Percentiles rank a stretch among this genome's conserved stretches.
These are phyloP conservation scores for Bipolaris bicolor DNA, from an alignment of 2,329 filamentous ascomycete genomes.

Conservation along the genomic window DNA sequence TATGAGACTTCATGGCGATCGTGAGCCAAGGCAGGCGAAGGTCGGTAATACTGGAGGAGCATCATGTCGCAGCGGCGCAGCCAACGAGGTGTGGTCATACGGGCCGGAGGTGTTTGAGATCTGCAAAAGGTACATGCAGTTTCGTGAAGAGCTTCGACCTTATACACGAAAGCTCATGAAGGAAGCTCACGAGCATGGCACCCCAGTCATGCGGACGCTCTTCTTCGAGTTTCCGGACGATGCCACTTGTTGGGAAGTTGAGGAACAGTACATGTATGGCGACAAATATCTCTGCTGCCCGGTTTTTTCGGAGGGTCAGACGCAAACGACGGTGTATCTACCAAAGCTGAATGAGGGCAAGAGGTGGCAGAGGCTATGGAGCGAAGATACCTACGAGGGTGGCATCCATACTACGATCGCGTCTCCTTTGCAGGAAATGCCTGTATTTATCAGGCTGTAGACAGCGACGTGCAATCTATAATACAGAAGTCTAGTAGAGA, in stretches of 20 bases:
- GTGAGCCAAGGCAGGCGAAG: constrained; percentile 63
- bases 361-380: constrained; percentile 54
- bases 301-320: constrained; percentile 58
- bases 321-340: constrained; percentile 59
- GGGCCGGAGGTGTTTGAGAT: constrained; percentile 66
- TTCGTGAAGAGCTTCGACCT: constrained; percentile 64
- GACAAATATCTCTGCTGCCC: constrained; percentile 64
- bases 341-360: constrained; percentile 47
- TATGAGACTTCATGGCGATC: constrained; percentile 70
- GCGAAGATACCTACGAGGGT: constrained; percentile 45
- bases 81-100: constrained; percentile 72
- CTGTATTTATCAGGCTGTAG: neutral
- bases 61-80: constrained; percentile 55
- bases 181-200: constrained; percentile 64
- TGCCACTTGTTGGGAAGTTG: constrained; percentile 60
- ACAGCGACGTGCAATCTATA: neutral
- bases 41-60: constrained; percentile 42
- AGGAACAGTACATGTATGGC: constrained; percentile 70
- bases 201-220: constrained; percentile 66
- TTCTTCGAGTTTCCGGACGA: constrained; percentile 70
- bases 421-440: neutral
- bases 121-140: constrained; percentile 63
- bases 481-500: neutral
- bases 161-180: constrained; percentile 66
- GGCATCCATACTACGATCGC: constrained; percentile 31